These are phyloP conservation scores for Colletotrichum tanaceti DNA, from an alignment of 2,329 filamentous ascomycete species.

Conservation along the genomic window DNA sequence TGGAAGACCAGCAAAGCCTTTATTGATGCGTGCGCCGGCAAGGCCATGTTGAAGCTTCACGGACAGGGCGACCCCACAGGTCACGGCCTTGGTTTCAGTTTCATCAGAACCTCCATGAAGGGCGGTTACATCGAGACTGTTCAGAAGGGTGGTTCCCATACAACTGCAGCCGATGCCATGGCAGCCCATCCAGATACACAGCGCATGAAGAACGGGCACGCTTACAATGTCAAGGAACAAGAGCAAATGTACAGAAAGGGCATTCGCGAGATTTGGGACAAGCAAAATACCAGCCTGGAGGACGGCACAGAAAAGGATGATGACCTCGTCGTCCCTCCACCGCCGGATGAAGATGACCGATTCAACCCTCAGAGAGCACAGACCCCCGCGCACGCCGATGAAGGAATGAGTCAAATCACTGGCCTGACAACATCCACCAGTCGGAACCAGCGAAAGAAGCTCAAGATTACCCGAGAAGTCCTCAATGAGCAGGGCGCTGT, in stretches of 20 bases:
- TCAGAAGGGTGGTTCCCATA: slow-evolving; percentile 66
- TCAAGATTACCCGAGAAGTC: slow-evolving; percentile 77
- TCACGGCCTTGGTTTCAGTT: slow-evolving; percentile 93
- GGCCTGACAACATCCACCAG: slow-evolving; percentile 74
- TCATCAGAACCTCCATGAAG: slow-evolving; percentile 99
- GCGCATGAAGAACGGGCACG: slow-evolving; percentile 91
- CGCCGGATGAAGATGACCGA: slow-evolving; percentile 71
- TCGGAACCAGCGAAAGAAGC: slow-evolving; percentile 73
- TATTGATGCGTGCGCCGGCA: slow-evolving; percentile 90
- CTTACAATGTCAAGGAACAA: slow-evolving; percentile 96
- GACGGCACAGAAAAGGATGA: slow-evolving; percentile 77
- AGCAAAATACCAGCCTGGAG: slow-evolving; percentile 82
- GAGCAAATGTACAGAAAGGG: slow-evolving; percentile 92
- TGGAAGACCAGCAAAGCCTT: slow-evolving; percentile 99
- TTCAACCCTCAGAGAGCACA: slow-evolving; percentile 79
- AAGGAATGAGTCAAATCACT: slow-evolving; percentile 83
- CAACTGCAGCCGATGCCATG: slow-evolving; percentile 83
- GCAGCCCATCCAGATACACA: slow-evolving; percentile 71
- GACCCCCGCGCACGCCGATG: slow-evolving; percentile 76
- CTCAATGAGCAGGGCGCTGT: slow-evolving; percentile 59
- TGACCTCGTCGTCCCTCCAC: slow-evolving; percentile 65
- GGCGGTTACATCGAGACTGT: slow-evolving; percentile 91
- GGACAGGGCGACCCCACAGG: slow-evolving; percentile 95
- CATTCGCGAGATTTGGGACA: slow-evolving; percentile 92
- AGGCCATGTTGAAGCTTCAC: slow-evolving; percentile 96